A percentile compares a stretch with the other conserved stretches of the same genome.
These are phyloP conservation scores for Capronia coronata DNA, from an alignment of 2,329 filamentous ascomycete genomes.

Conservation along the genomic window DNA sequence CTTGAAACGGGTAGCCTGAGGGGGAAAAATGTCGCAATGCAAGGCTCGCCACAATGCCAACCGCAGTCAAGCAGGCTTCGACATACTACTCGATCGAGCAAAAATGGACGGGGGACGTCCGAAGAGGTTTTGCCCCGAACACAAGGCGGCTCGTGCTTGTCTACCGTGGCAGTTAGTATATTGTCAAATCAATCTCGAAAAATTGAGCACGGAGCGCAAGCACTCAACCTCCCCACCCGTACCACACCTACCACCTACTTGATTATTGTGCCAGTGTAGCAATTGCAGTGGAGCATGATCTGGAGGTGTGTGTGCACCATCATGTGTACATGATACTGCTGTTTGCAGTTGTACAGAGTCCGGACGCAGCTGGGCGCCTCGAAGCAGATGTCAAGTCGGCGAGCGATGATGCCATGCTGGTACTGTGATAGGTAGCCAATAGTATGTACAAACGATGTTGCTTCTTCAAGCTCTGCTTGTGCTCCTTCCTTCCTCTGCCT, in stretches of 20 bases:
- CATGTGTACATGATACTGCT: too few relatives aligned
- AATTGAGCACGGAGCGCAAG: not conserved
- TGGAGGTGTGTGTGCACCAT: not conserved
- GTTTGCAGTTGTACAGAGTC: too few relatives aligned
- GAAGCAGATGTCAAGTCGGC: too few relatives aligned
- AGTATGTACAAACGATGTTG: not conserved
- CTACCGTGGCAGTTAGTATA: conserved; percentile 12
- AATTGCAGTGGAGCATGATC: conserved; percentile 1
- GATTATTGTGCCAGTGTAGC: conserved; percentile 1
- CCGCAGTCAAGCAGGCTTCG: conserved; percentile 6
- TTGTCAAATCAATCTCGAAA: too few relatives aligned
- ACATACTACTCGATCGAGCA: conserved; percentile 6
- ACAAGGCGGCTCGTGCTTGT: conserved; percentile 14
- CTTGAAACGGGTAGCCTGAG: conserved; percentile 7
- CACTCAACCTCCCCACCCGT: not conserved
- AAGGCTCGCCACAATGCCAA: conserved; percentile 8
- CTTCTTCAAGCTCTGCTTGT: not conserved
- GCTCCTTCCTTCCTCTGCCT: too few relatives aligned
- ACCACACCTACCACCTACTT: too few relatives aligned
- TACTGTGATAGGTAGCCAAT: too few relatives aligned
- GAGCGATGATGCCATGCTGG: too few relatives aligned
- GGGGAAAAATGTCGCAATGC: not conserved
- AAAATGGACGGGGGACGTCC: not conserved
- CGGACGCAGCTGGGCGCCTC: not conserved
- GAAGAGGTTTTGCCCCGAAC: conserved; percentile 1